Conservation (phyloP, 2,329 filamentous ascomycete species). For the Coniochaeta prunicola region DNA sequence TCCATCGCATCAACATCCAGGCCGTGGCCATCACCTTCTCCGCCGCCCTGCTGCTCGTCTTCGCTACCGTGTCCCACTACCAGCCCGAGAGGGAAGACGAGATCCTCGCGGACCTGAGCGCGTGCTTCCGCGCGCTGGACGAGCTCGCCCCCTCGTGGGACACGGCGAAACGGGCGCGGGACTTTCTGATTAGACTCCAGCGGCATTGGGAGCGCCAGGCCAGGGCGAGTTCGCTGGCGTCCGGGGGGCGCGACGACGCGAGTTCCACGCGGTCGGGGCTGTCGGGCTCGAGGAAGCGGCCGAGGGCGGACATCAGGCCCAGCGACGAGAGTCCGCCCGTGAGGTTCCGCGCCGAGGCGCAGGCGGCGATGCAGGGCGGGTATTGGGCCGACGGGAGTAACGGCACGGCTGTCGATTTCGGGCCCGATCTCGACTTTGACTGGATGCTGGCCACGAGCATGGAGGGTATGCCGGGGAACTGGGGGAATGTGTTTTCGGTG, state of each 20-base stretch:
- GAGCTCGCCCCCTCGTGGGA: constrained; percentile 11
- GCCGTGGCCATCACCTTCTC: constrained; percentile 35
- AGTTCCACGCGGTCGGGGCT: not conserved
- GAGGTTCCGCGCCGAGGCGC: not conserved
- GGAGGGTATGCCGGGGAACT: not conserved
- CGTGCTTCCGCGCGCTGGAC: constrained; percentile 11
- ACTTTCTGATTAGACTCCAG: constrained; percentile 8
- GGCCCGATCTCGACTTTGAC: not conserved
- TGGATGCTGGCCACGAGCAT: not conserved
- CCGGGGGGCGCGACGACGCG: too few relatives aligned
- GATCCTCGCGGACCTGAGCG: constrained; percentile 7
- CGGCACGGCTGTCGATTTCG: not conserved
- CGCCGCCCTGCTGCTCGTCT: constrained; percentile 28
- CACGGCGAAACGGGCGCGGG: constrained; percentile 8
- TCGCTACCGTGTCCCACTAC: constrained; percentile 15
- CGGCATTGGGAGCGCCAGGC: constrained; percentile 9
- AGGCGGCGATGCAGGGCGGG: not conserved
- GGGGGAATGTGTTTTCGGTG: not conserved
- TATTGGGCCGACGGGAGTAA: not conserved
- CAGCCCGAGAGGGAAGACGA: constrained; percentile 5
- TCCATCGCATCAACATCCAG: constrained; percentile 33
- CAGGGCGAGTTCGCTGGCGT: not conserved
- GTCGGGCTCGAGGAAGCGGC: not conserved
- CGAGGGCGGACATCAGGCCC: not conserved
- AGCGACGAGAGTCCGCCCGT: not conserved